Evolutionary conservation across 2,329 filamentous ascomycete species (phyloP).

Genomic region (Hirsutella rhossiliensis): DNA sequence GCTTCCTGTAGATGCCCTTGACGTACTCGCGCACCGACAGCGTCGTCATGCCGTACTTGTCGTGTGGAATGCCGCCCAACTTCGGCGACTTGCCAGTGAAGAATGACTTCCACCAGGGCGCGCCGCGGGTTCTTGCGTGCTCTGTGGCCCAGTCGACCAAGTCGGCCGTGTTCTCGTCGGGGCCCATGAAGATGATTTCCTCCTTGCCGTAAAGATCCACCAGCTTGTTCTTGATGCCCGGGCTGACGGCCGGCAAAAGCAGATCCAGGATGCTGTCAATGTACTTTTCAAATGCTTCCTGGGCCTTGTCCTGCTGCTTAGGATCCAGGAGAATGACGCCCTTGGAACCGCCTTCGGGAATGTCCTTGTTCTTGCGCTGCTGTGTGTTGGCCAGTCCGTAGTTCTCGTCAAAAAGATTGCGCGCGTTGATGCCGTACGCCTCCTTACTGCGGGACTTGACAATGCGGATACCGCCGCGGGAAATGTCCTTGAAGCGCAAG

Average conservation of each 20-base stretch:
- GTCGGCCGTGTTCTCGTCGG: constrained; percentile 96
- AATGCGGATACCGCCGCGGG: constrained; percentile 93
- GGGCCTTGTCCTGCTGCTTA: constrained; percentile 85
- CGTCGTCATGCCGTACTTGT: constrained; percentile 95
- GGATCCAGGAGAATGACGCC: constrained; percentile 92
- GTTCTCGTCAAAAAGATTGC: constrained; percentile 96
- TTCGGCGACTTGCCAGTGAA: constrained; percentile 98
- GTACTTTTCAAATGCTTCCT: constrained; percentile 96
- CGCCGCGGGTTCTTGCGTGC: constrained; percentile 75
- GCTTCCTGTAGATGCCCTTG: constrained; percentile 91
- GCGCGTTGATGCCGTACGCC: constrained; percentile 90
- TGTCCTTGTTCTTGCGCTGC: constrained; percentile 99
- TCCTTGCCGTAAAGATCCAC: constrained; percentile 91
- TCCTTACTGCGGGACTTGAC: constrained; percentile 97
- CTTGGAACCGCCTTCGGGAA: constrained; percentile 95
- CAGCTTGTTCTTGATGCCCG: constrained; percentile 97
- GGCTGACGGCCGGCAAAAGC: constrained; percentile 75
- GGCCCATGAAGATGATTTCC: constrained; percentile 97
- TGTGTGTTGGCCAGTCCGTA: constrained; percentile 97
- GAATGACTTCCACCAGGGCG: constrained; percentile 99
- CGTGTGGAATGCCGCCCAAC: constrained; percentile 92
- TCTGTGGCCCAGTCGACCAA: constrained; percentile 98
- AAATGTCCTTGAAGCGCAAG: constrained; percentile 91
- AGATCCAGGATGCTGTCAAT: constrained; percentile 98
- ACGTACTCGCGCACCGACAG: constrained; percentile 93